Conservation (phyloP, 306 rosid genomes). For the Castanospermum australe region DNA sequence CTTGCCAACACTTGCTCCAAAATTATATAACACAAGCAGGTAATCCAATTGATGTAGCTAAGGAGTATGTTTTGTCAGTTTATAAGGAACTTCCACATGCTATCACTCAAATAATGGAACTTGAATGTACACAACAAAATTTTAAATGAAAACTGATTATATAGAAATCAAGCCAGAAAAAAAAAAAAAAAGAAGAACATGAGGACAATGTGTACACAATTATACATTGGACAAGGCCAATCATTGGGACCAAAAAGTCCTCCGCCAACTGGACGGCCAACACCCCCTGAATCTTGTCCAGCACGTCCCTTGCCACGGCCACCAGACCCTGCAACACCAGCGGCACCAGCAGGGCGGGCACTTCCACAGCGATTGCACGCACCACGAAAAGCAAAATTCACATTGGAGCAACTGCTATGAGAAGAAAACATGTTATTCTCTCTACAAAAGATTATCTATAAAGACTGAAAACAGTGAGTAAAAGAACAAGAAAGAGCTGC, state of each 20-base stretch:
- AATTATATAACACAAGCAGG: conserved; percentile 11
- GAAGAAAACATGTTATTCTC: conserved; percentile 37
- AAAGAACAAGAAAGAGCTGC: conserved; percentile 90
- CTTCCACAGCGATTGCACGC: conserved; percentile 98
- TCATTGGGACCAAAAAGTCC: conserved; percentile 99
- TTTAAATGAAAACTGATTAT: background rate
- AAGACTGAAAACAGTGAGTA: background rate
- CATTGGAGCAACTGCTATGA: conserved; percentile 81
- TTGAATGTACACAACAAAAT: background rate
- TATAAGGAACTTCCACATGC: background rate
- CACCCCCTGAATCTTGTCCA: conserved; percentile 63
- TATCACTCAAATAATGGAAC: conserved; percentile 11
- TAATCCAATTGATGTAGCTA: background rate
- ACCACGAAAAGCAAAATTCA: conserved; percentile 99
- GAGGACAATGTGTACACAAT: background rate
- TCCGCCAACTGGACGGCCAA: conserved; percentile 69
- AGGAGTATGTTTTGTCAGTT: background rate
- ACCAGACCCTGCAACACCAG: conserved; percentile 76
- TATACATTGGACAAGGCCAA: conserved; percentile 98
- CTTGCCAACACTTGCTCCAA: background rate
- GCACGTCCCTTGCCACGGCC: conserved; percentile 94
- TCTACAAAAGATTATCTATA: conserved; percentile 11
- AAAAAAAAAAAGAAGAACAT: background rate
- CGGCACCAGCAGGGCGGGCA: conserved; percentile 92
- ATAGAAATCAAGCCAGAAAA: background rate